These are phyloP conservation scores for Fusarium illudens DNA, from an alignment of 2,329 filamentous ascomycete genomes.

Conservation along the genomic window DNA sequence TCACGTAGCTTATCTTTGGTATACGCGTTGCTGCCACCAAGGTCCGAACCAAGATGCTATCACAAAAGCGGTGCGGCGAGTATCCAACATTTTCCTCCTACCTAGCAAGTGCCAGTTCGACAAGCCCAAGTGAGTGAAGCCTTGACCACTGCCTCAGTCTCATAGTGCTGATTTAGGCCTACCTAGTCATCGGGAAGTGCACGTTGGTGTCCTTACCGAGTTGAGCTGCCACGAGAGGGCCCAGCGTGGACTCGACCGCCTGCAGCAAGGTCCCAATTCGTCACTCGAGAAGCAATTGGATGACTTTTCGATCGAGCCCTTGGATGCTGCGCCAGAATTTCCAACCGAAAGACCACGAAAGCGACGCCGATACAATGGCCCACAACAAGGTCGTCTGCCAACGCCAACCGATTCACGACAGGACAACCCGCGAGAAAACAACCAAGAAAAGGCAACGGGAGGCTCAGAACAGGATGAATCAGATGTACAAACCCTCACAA, in stretches of 20 bases:
- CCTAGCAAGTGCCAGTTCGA: background rate
- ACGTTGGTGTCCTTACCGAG: background rate
- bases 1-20: background rate
- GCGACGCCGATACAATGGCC: background rate
- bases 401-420: too few relatives aligned
- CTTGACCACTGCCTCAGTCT: too few relatives aligned
- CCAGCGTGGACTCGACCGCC: background rate
- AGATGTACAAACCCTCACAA: too few relatives aligned
- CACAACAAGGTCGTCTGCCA: too few relatives aligned
- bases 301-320: background rate
- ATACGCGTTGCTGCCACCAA: background rate
- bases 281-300: background rate
- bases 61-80: background rate
- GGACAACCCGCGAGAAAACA: too few relatives aligned
- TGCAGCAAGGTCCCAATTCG: background rate
- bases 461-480: too few relatives aligned
- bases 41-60: background rate
- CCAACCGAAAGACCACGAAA: background rate
- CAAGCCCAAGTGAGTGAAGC: background rate
- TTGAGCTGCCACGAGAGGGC: background rate
- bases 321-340: background rate
- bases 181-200: background rate
- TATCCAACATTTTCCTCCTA: background rate
- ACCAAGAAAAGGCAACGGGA: too few relatives aligned
- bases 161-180: background rate